Evolutionary conservation across 148 eudicot species (phyloP), one percentile per base, ranked within the genome.

Genomic region (Vaccinium darrowii): DNA sequence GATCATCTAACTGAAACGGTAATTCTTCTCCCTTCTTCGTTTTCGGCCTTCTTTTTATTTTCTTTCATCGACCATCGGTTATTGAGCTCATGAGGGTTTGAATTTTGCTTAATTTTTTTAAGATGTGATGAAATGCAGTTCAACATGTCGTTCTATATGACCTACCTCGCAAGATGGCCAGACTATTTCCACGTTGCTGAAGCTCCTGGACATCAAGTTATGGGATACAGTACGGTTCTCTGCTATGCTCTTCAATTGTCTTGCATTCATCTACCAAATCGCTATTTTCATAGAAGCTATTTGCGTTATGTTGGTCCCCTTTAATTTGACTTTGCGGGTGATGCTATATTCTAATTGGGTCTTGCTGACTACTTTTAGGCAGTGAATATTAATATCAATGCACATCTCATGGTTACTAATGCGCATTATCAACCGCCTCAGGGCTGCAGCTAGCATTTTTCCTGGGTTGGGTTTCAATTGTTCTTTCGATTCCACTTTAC

Each of bases 61-160:
- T 7, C 43, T 47, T 56, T 43, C 51, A 62, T 36, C 3, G 13
- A 39, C 69, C 43, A 51, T 52, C 9, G 39, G 51, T 16, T 79
- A 76, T 60, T 43, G 12, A 60, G 36, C 39, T 67, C 23, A 6
- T 30, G 27, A 72, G 13, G 51, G 19, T 60, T 15, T 49, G 78
- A 8, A 62, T 47, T 21, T 10, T 5, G 56, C 4, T 39, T 39
- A 8, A 49, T 43, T 1, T 43, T 43, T 43, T 43, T 51, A 27
- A 19, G 27, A 27, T 76, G 78, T 18, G 82, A 53, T 84, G 51
- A n/a, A 79, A 62, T 85, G 83, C 95, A 97, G 99, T 97, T 97
- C 92, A 95, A 97, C 85, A 95, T 97, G 99, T 95, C 99, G 23
- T 97, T 97, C 86, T 97, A 97, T 87, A 95, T 97, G 99, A 97